Percentiles rank a stretch among this genome's conserved stretches.
Conservation (phyloP, 176 grass and related monocot species). For the Juncus inflexus region DNA sequence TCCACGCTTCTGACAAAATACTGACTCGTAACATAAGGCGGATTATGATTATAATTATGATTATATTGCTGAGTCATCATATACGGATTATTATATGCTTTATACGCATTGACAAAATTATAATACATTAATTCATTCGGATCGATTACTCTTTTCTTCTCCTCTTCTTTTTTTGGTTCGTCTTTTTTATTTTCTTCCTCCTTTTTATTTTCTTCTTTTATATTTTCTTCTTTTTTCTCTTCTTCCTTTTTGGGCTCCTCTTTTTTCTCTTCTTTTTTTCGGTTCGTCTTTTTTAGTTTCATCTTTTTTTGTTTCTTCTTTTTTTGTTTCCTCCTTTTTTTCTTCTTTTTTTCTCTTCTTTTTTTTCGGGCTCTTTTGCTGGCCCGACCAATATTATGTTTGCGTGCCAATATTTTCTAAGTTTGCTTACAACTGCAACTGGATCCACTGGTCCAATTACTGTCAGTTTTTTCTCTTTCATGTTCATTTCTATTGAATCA, state of each 20-base stretch:
- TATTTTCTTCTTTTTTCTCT: constrained; percentile 13
- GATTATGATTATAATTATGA: background rate
- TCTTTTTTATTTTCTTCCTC: constrained; percentile 7
- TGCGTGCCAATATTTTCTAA: constrained; percentile 61
- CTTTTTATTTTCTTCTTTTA: constrained; percentile 35
- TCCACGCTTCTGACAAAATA: constrained; percentile 71
- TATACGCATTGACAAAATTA: constrained; percentile 49
- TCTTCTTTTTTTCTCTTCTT: constrained; percentile 37
- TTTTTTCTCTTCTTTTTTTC: constrained; percentile 23
- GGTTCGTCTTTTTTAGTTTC: background rate
- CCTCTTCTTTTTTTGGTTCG: constrained; percentile 33
- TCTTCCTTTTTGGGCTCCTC: constrained; percentile 24
- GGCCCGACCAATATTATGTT: constrained; percentile 50
- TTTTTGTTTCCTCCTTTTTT: constrained; percentile 4
- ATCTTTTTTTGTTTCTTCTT: constrained; percentile 33
- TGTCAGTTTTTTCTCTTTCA: constrained; percentile 65
- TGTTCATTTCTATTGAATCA: constrained; percentile 66
- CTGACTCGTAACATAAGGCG: constrained; percentile 19
- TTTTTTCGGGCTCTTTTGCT: constrained; percentile 71
- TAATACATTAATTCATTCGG: constrained; percentile 27
- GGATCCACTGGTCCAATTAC: constrained; percentile 69
- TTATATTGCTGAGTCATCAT: constrained; percentile 21
- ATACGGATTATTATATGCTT: constrained; percentile 32
- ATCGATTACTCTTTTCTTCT: constrained; percentile 43
- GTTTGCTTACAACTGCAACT: constrained; percentile 67